phyloP scores from a whole-genome alignment of 2,329 filamentous ascomycete species.

The Torrubiella hemipterigena region DNA sequence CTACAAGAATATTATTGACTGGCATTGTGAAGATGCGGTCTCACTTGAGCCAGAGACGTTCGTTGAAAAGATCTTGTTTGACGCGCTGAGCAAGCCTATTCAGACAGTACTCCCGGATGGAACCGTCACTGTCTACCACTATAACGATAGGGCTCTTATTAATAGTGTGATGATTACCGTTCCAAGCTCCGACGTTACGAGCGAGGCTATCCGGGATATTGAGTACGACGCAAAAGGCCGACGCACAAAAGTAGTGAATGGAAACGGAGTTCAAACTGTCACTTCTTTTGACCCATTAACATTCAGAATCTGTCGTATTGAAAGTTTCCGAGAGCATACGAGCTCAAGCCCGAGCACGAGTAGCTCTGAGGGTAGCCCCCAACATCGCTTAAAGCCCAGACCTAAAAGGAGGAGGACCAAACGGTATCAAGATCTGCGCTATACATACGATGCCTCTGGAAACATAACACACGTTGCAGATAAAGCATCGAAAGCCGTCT shows the following conservation, averaged over 20 bases:
- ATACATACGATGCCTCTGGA: slow-evolving; percentile 10
- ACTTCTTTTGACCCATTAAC: slow-evolving; percentile 2
- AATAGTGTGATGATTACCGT: neutral
- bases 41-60: neutral
- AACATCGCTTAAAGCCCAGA: neutral
- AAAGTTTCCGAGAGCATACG: slow-evolving; percentile 1
- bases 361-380: neutral
- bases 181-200: neutral
- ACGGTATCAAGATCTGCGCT: slow-evolving; percentile 10
- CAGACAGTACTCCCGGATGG: slow-evolving; percentile 4
- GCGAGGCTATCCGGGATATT: slow-evolving; percentile 1
- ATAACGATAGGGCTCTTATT: slow-evolving; percentile 3
- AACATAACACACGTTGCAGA: slow-evolving; percentile 10
- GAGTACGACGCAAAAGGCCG: slow-evolving; percentile 6
- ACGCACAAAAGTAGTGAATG: slow-evolving; percentile 1
- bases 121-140: slow-evolving; percentile 1
- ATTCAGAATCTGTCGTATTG: neutral
- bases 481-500: slow-evolving; percentile 11
- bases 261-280: slow-evolving; percentile 1
- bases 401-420: neutral
- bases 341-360: neutral
- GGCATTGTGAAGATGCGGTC: neutral
- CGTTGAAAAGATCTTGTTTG: slow-evolving; percentile 1
- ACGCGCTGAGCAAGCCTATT: slow-evolving; percentile 4
- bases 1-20: slow-evolving; percentile 4